A percentile compares a stretch with the other conserved stretches of the same genome.
These are phyloP conservation scores for Xylaria castorea DNA, from an alignment of 495 filamentous ascomycete genomes.

Conservation along the genomic window DNA sequence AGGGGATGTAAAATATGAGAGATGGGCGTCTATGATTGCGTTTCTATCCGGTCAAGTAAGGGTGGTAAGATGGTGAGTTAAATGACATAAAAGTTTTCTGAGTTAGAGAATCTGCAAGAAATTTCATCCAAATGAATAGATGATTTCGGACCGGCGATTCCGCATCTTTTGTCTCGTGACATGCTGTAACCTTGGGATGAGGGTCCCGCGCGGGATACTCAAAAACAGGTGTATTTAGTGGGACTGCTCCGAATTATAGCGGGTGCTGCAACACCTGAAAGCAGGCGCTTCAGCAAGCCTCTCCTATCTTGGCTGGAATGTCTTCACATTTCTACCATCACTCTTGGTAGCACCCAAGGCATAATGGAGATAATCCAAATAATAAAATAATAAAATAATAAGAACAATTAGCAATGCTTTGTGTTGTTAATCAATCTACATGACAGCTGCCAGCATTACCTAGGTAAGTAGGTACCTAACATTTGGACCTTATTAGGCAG, in stretches of 20 bases:
- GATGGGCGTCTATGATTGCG: not conserved
- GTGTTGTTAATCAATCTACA: not conserved
- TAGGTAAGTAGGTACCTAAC: not conserved
- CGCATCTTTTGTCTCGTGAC: not conserved
- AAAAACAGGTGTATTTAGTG: not conserved
- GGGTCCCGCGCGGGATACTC: not conserved
- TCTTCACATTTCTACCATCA: not conserved
- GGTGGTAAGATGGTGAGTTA: not conserved
- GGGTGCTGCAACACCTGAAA: not conserved
- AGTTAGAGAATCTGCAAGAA: not conserved
- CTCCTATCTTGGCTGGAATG: not conserved
- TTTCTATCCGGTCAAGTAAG: not conserved
- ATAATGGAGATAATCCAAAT: not conserved
- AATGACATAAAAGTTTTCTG: not conserved
- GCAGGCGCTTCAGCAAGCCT: not conserved
- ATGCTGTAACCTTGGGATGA: constrained; percentile 3
- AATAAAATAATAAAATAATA: not conserved
- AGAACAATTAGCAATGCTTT: not conserved
- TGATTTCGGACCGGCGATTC: not conserved
- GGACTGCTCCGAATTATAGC: not conserved
- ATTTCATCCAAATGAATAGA: not conserved
- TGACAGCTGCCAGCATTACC: not conserved
- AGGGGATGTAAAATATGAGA: not conserved
- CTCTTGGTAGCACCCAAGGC: not conserved
- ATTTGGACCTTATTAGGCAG: not conserved